Percentiles rank a stretch among this genome's conserved stretches.
Evolutionary conservation across 768 basidiomycete genomes (phyloP).

Genomic region (Pleurotus sapidus): DNA sequence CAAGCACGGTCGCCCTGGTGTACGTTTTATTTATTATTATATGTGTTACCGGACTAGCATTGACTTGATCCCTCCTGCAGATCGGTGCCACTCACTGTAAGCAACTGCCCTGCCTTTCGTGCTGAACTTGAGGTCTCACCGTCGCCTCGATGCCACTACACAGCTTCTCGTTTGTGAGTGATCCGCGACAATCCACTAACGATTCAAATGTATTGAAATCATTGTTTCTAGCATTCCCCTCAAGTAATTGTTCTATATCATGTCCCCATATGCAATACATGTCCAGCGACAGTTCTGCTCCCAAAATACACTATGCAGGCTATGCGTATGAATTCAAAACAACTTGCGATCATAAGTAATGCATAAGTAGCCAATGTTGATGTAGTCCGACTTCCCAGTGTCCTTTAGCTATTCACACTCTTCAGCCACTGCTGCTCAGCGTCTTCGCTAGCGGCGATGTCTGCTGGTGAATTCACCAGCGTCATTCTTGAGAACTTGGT

Average conservation of each 20-base stretch:
- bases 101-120: slow-evolving; percentile 21
- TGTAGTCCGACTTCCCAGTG: too few species aligned
- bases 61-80: slow-evolving; percentile 30
- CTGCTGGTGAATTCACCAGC: background rate
- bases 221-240: slow-evolving; percentile 73
- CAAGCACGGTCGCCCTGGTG: slow-evolving; percentile 99
- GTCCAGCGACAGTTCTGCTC: background rate
- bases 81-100: slow-evolving; percentile 90
- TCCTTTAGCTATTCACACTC: background rate
- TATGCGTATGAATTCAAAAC: slow-evolving; percentile 17
- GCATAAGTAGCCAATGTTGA: too few species aligned
- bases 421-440: background rate
- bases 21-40: slow-evolving; percentile 38
- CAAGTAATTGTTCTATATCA: slow-evolving; percentile 59
- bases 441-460: background rate
- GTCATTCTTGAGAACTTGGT: background rate
- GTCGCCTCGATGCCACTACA: slow-evolving; percentile 8
- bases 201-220: slow-evolving; percentile 13
- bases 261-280: slow-evolving; percentile 11
- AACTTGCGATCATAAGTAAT: too few species aligned
- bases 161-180: slow-evolving; percentile 76
- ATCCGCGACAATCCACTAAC: background rate
- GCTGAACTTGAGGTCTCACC: slow-evolving; percentile 1
- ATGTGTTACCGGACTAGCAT: background rate
- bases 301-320: slow-evolving; percentile 23